Base-by-base conservation (phyloP, 345 rosid species). In the Erodium maritimum region DNA sequence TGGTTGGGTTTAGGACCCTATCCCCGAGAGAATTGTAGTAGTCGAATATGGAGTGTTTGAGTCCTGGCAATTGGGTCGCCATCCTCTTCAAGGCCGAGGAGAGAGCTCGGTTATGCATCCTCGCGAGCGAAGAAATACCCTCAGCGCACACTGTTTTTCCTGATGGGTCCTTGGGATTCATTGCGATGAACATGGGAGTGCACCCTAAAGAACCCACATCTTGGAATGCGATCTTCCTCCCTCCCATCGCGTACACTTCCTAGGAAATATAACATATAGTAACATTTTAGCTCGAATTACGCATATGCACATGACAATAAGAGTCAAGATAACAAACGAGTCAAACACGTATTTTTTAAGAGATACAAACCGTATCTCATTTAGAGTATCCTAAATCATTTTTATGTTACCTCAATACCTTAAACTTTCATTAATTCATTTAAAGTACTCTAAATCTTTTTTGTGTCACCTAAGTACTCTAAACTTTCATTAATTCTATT, bases 181-280 rank as follows among this genome's bases (percentile, higher is more conserved):
- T 7, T 25, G 33, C n/a, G 33, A 25, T 56, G 23, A 50, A 58
- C 48, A 33, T 11, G 0, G 60, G 69, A 16, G 57, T 33, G 52
- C 69, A 67, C 20, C 78, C 69, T 11, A 74, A 21, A 1, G 74
- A 69, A 17, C 72, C 72, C 3, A 55, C 74, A 23, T 61, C 70
- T 46, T 63, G 72, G 54, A 66, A 63, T 50, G 58, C 60, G 21
- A 74, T 56, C 60, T 66, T 70, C 58, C 72, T 70, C 56, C 72
- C 74, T 25, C 69, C 73, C 12, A 23, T n/a, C 2, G 14, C 19
- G 23, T 73, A 66, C 21, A 65, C 22, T 60, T 69, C 65, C 68
- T 67, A 55, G 25, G 11, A 10, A 0, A 29, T 18, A 25, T 25
- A 21, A 22, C 19, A 12, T 21, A 20, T 19, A 23, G 52, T 19